phyloP scores from a whole-genome alignment of 495 filamentous ascomycete genomes.

The Extremus antarcticus region DNA sequence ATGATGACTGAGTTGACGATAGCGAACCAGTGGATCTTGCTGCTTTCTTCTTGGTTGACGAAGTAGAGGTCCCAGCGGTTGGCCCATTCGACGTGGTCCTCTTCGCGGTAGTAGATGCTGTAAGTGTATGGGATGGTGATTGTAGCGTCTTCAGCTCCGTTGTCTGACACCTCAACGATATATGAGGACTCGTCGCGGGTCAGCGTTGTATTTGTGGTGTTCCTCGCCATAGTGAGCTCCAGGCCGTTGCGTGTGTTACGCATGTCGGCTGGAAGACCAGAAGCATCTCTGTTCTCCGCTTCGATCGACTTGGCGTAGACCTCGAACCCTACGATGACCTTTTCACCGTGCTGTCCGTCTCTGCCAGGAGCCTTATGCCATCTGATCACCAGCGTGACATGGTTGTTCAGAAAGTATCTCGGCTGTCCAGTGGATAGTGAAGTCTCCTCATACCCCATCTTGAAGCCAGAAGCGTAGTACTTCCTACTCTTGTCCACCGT shows the following conservation, averaged over 20 bases:
- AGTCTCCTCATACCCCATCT: conserved; percentile 69
- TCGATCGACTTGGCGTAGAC: conserved; percentile 83
- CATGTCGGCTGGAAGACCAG: conserved; percentile 58
- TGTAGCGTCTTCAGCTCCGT: conserved; percentile 41
- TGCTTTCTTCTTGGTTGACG: conserved; percentile 77
- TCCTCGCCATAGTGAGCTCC: conserved; percentile 55
- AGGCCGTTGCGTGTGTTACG: conserved; percentile 51
- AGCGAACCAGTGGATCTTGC: conserved; percentile 81
- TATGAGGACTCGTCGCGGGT: conserved; percentile 52
- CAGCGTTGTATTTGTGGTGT: conserved; percentile 44
- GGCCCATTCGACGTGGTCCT: conserved; percentile 70
- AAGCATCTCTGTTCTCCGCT: conserved; percentile 44
- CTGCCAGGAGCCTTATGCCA: conserved; percentile 64
- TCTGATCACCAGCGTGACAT: conserved; percentile 78
- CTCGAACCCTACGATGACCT: conserved; percentile 85
- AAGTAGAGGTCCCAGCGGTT: conserved; percentile 91
- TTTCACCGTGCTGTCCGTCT: conserved; percentile 57
- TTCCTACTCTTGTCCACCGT: conserved; percentile 79
- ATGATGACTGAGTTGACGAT: conserved; percentile 89
- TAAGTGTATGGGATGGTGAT: conserved; percentile 82
- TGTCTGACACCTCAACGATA: conserved; percentile 36
- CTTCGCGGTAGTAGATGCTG: conserved; percentile 85
- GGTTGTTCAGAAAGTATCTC: conserved; percentile 81
- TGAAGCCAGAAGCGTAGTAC: conserved; percentile 94
- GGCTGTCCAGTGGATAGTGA: conserved; percentile 48